A percentile compares a stretch with the other conserved stretches of the same genome.
Evolutionary conservation across 2,329 filamentous ascomycete genomes (phyloP).

Genomic region (Paraphaeosphaeria minitans): DNA sequence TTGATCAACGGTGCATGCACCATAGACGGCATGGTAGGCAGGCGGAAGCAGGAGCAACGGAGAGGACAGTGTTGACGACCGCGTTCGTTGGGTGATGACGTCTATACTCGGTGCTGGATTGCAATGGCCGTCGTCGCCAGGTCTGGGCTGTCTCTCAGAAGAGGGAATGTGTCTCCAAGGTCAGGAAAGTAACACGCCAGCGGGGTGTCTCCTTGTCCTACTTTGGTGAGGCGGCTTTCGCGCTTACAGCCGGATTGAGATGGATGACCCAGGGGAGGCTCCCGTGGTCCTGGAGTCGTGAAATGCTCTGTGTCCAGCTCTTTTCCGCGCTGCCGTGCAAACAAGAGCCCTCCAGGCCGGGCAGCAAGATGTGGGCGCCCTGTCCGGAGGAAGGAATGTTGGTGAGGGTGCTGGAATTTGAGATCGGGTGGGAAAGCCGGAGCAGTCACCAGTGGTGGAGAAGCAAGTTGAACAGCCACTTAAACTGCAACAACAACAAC

Average conservation of each 20-base stretch:
- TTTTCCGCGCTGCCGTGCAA: slow-evolving; percentile 1
- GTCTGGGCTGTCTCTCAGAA: slow-evolving; percentile 8
- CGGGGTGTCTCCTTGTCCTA: slow-evolving; percentile 19
- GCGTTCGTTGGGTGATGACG: slow-evolving; percentile 15
- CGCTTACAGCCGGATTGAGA: slow-evolving; percentile 19
- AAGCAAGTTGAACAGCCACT: slow-evolving; percentile 15
- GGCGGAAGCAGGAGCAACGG: slow-evolving; percentile 7
- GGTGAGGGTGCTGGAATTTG: slow-evolving; percentile 1
- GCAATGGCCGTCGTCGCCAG: slow-evolving; percentile 5
- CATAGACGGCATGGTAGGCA: slow-evolving; percentile 41
- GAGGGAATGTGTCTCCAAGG: slow-evolving; percentile 14
- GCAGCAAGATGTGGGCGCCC: neutral
- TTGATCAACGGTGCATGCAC: slow-evolving; percentile 38
- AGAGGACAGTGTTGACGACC: slow-evolving; percentile 8
- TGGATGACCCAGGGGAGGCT: neutral
- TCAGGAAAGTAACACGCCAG: slow-evolving; percentile 8
- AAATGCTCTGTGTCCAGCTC: neutral
- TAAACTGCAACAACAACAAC: too few species aligned
- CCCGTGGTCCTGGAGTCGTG: neutral
- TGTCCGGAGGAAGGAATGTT: neutral
- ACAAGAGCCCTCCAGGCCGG: neutral
- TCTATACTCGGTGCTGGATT: slow-evolving; percentile 9
- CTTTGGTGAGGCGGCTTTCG: slow-evolving; percentile 27
- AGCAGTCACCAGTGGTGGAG: neutral
- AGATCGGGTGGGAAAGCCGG: neutral